phyloP scores from a whole-genome alignment of 495 filamentous ascomycete species.

The Podospora sp. region DNA sequence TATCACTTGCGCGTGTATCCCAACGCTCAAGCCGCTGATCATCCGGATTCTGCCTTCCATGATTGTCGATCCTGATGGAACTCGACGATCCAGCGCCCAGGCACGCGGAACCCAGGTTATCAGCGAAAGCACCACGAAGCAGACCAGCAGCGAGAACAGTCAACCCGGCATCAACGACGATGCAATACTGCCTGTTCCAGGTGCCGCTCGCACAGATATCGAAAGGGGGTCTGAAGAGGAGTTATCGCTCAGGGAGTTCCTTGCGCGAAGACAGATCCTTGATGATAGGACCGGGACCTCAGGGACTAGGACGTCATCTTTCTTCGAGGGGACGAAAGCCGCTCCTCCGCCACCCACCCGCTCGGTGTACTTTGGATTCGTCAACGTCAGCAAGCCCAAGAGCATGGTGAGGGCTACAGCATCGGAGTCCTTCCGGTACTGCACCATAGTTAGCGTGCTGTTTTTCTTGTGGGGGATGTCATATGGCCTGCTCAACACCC shows the following conservation, averaged over 20 bases:
- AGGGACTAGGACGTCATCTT: constrained; percentile 8
- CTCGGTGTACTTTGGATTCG: constrained; percentile 72
- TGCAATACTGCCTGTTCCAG: background rate
- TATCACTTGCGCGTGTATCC: constrained; percentile 85
- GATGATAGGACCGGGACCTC: background rate
- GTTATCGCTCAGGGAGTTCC: constrained; percentile 34
- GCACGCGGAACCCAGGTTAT: constrained; percentile 7
- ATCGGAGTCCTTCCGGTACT: constrained; percentile 53
- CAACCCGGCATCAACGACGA: constrained; percentile 10
- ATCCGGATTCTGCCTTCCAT: constrained; percentile 73
- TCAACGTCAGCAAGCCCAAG: constrained; percentile 75
- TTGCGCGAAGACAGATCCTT: background rate
- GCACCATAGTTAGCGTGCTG: constrained; percentile 68
- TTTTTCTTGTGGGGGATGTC: constrained; percentile 91
- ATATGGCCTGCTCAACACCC: constrained; percentile 69
- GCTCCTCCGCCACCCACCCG: constrained; percentile 11
- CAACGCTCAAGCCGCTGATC: constrained; percentile 83
- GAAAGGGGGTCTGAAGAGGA: constrained; percentile 21
- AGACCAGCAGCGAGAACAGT: constrained; percentile 12
- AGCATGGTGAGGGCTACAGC: constrained; percentile 67
- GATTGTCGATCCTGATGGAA: constrained; percentile 53
- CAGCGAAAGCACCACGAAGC: constrained; percentile 5
- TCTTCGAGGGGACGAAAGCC: background rate
- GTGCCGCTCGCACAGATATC: background rate
- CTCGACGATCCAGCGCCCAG: constrained; percentile 29